Base-by-base conservation (phyloP, 2,329 filamentous ascomycete species). In the Hymenoscyphus infarciens region DNA sequence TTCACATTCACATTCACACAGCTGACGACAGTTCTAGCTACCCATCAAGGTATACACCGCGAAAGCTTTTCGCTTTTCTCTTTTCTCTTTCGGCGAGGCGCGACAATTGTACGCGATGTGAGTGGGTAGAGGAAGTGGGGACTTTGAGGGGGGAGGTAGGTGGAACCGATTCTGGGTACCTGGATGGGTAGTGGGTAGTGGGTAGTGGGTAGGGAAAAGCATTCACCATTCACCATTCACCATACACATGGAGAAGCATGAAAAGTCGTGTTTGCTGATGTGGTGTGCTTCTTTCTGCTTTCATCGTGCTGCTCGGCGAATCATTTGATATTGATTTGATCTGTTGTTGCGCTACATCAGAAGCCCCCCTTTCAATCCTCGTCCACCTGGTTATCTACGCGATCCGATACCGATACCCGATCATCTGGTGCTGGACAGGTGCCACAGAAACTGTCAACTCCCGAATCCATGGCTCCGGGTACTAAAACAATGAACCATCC, bases 171-270 rank as follows among this genome's bases (percentile, higher is more conserved):
- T 52, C 13, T 25, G 45, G 25, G 45, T 13, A 52, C 45, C 45
- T 25, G 8, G 45, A 52, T 52, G 45, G 45, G 19, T 52, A 52
- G 19, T n/a, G n/a, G n/a, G n/a, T n/a, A n/a, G n/a, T n/a, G n/a
- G n/a, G n/a, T n/a, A n/a, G n/a, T n/a, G n/a, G n/a, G 19, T 52
- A 52, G 19, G 10, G 11, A 52, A 8, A 52, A 52, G 19, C 45
- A 52, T 52, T 52, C 45, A 52, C 45, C 45, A 52, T 52, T 52
- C 45, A 52, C 45, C 45, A 52, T 52, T 52, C 45, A 52, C 45
- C 45, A 52, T 52, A 25, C 45, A 52, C 45, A 25, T 52, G 19
- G 45, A 22, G 10, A 19, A 49, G 8, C 7, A 10, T 22, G 42
- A 49, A 22, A 49, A 22, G 8, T 25, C 45, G 25, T 52, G 19